Percentiles rank a stretch among this genome's conserved stretches.
phyloP scores from a whole-genome alignment of 192 early-diverging fungal genomes.

The Piromyces sp. region DNA sequence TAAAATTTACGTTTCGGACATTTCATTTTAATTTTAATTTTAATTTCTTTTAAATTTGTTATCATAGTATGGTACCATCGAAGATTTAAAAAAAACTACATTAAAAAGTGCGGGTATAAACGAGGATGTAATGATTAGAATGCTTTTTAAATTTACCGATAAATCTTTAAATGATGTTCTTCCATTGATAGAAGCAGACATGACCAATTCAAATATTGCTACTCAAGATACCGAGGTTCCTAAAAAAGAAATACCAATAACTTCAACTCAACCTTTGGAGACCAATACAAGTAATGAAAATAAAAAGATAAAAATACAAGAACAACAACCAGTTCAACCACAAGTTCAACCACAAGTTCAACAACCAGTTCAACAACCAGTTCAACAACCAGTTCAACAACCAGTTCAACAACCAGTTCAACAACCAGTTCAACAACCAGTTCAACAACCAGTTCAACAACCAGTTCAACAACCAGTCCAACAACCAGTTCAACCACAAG shows the following conservation, averaged over 20 bases:
- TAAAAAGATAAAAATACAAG: not conserved
- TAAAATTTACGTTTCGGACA: no score
- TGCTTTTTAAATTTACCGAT: constrained; percentile 42
- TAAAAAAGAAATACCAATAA: not conserved
- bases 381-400: not conserved
- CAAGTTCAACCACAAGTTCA: not conserved
- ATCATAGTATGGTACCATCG: constrained; percentile 33
- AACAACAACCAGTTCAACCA: not conserved
- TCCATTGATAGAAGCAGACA: constrained; percentile 18
- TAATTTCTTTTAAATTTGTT: no score
- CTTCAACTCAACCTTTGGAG: not conserved
- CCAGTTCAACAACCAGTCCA: not conserved
- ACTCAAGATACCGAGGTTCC: not conserved
- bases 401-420: not conserved
- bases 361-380: not conserved
- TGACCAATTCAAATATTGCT: not conserved
- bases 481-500: not conserved
- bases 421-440: not conserved
- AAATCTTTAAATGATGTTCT: constrained; percentile 22
- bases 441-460: not conserved
- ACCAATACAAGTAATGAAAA: not conserved
- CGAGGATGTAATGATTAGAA: constrained; percentile 44
- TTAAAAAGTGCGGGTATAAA: constrained; percentile 48
- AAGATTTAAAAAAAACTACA: constrained; percentile 43
- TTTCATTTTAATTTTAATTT: no score